Evolutionary conservation across 768 basidiomycete genomes (phyloP).

Genomic region (Phylloporus arenicola): DNA sequence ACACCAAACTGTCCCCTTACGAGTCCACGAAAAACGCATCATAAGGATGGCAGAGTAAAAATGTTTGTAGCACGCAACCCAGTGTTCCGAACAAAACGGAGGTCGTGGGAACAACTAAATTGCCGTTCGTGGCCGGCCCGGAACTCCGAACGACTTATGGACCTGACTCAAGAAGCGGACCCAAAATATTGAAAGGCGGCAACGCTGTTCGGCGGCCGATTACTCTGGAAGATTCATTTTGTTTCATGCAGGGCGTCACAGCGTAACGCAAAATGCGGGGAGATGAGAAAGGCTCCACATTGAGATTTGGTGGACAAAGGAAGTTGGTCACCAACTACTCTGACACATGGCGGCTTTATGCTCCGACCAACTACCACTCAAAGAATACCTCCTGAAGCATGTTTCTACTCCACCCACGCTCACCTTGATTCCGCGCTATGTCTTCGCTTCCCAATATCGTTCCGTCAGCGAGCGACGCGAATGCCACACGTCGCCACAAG

Average conservation of each 20-base stretch:
- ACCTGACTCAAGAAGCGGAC: background rate
- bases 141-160: too few relatives aligned
- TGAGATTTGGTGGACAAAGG: slow-evolving; percentile 9
- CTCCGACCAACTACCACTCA: slow-evolving; percentile 9
- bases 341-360: slow-evolving; percentile 13
- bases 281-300: background rate
- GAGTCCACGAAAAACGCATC: too few relatives aligned
- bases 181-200: background rate
- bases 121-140: background rate
- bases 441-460: background rate
- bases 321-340: background rate
- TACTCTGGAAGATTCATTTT: background rate
- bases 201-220: background rate
- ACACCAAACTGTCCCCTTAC: too few relatives aligned
- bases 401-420: background rate
- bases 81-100: too few relatives aligned
- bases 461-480: background rate
- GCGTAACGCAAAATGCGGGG: background rate
- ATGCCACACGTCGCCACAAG: too few relatives aligned
- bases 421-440: slow-evolving; percentile 8
- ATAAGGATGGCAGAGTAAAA: too few relatives aligned
- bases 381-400: background rate
- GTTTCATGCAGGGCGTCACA: background rate
- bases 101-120: too few relatives aligned
- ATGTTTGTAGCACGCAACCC: too few relatives aligned